Evolutionary conservation across 1,284 basidiomycete genomes (phyloP).

Genomic region (Microbotryomycetes sp.): DNA sequence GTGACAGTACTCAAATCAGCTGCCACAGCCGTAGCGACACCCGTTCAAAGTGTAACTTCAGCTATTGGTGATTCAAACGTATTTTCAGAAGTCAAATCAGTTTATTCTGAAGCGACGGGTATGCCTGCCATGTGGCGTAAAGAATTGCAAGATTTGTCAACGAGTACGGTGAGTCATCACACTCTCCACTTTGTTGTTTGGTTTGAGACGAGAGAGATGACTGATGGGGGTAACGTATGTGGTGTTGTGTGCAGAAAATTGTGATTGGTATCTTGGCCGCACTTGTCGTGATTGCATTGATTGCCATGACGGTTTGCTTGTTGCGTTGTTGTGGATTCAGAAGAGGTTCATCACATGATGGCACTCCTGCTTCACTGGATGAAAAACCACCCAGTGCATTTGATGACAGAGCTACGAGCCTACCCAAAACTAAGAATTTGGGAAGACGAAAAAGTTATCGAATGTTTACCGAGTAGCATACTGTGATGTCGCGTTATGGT

Average conservation of each 20-base stretch:
- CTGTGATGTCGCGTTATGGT: neutral
- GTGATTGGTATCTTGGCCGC: neutral
- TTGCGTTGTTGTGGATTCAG: neutral
- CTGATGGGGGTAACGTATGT: no score
- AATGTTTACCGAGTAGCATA: neutral
- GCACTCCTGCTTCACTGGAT: neutral
- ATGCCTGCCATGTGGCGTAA: neutral
- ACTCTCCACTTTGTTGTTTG: no score
- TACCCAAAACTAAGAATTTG: neutral
- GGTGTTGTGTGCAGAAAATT: neutral
- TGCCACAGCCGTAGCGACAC: neutral
- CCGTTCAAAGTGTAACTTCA: neutral
- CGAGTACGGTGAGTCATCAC: neutral
- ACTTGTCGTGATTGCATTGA: neutral
- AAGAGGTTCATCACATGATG: neutral
- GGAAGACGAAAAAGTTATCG: neutral
- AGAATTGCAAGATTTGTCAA: neutral
- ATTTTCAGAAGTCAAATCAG: neutral
- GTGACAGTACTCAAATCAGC: neutral
- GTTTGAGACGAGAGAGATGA: no score
- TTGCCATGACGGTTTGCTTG: neutral
- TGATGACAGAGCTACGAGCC: neutral
- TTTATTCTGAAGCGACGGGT: neutral
- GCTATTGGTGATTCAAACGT: neutral
- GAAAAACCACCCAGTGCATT: neutral